A percentile compares a stretch with the other conserved stretches of the same genome.
phyloP scores from a whole-genome alignment of 108 stramenopile genomes.

The Fragilaria radians region DNA sequence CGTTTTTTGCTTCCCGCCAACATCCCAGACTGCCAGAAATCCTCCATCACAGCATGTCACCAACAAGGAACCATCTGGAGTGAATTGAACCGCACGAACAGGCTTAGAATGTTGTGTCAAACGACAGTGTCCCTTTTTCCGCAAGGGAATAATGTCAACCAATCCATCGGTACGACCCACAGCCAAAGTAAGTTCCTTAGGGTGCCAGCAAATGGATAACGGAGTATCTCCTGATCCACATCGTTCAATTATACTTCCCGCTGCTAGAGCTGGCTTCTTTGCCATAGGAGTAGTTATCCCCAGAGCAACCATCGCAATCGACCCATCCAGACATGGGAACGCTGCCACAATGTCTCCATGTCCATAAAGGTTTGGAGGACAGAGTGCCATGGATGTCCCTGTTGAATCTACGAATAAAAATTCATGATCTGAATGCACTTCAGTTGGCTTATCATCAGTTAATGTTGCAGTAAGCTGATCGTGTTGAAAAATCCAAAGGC shows the following conservation, averaged over 20 bases:
- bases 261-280: conserved; percentile 16
- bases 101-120: conserved; percentile 27
- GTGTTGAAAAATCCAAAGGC: conserved; percentile 27
- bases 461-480: conserved; percentile 5
- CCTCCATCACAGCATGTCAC: conserved; percentile 35
- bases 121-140: conserved; percentile 11
- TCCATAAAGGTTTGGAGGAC: conserved; percentile 19
- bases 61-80: conserved; percentile 33
- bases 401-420: conserved; percentile 34
- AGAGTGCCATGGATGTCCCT: conserved; percentile 22
- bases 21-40: conserved; percentile 35
- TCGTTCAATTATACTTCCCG: conserved; percentile 23
- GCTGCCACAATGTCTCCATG: conserved; percentile 29
- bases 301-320: conserved; percentile 27
- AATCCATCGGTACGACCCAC: conserved; percentile 40
- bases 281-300: conserved; percentile 28
- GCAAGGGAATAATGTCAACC: conserved; percentile 16
- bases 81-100: conserved; percentile 31
- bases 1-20: conserved; percentile 6
- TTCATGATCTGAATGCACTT: conserved; percentile 7
- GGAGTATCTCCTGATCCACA: conserved; percentile 21
- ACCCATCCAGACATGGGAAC: conserved; percentile 39
- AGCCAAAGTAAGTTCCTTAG: conserved; percentile 10
- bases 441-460: not conserved
- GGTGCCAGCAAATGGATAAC: conserved; percentile 20